phyloP scores from a whole-genome alignment of 2,329 filamentous ascomycete species.

The Drechmeria coniospora region DNA sequence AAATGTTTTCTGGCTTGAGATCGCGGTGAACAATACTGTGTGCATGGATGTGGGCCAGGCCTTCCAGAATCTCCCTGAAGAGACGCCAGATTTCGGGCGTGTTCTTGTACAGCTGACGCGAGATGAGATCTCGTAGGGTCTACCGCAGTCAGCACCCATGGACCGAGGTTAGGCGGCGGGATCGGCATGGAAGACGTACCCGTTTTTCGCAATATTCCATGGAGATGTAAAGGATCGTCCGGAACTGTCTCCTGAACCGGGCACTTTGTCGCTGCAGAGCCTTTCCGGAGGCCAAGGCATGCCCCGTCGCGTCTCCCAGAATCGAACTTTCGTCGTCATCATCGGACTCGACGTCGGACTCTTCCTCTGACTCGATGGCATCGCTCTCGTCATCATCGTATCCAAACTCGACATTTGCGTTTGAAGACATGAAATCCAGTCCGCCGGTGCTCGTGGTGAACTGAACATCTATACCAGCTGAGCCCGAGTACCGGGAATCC shows the following conservation, averaged over 20 bases:
- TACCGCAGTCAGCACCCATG: constrained; percentile 5
- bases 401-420: constrained; percentile 64
- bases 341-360: constrained; percentile 28
- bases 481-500: constrained; percentile 20
- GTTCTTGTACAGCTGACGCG: constrained; percentile 57
- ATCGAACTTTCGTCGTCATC: constrained; percentile 27
- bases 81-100: constrained; percentile 74
- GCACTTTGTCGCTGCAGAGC: constrained; percentile 14
- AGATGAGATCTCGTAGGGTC: constrained; percentile 80
- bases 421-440: constrained; percentile 86
- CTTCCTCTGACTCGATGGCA: constrained; percentile 28
- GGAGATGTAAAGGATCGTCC: constrained; percentile 81
- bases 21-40: constrained; percentile 91
- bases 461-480: constrained; percentile 31
- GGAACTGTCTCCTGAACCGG: constrained; percentile 35
- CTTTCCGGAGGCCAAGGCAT: too few relatives aligned
- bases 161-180: constrained; percentile 1
- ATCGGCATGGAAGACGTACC: constrained; percentile 27
- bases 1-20: constrained; percentile 93
- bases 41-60: constrained; percentile 75
- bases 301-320: constrained; percentile 14
- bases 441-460: constrained; percentile 63
- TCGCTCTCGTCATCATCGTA: constrained; percentile 43
- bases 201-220: constrained; percentile 98
- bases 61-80: constrained; percentile 82